Evolutionary conservation across 192 early-diverging fungal genomes (phyloP).

Genomic region (Rhizoclosmatium sp.): DNA sequence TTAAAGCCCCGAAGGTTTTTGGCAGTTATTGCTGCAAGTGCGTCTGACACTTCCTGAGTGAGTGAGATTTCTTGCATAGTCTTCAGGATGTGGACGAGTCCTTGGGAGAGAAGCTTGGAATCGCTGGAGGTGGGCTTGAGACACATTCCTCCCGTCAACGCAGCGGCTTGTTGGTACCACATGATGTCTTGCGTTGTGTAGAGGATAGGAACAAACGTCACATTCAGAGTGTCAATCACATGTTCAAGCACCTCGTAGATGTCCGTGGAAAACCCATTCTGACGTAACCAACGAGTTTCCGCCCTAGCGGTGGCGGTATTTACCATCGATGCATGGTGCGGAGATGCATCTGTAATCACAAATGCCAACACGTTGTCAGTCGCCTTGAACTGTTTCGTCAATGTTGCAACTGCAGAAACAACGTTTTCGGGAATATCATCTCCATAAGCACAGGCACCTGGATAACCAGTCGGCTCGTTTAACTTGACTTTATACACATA

Average conservation of each 20-base stretch:
- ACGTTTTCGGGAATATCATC: slow-evolving; percentile 44
- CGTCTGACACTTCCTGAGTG: neutral
- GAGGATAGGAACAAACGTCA: slow-evolving; percentile 45
- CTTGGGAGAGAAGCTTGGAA: slow-evolving; percentile 12
- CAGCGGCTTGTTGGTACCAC: slow-evolving; percentile 43
- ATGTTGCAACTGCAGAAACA: slow-evolving; percentile 21
- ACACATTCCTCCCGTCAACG: slow-evolving; percentile 36
- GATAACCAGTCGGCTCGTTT: slow-evolving; percentile 5
- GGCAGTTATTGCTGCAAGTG: neutral
- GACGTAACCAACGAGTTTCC: slow-evolving; percentile 20
- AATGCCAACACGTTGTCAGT: slow-evolving; percentile 40
- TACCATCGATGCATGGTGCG: slow-evolving; percentile 26
- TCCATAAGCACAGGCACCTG: neutral
- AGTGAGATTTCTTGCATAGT: slow-evolving; percentile 28
- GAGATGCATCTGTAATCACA: slow-evolving; percentile 40
- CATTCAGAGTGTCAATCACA: slow-evolving; percentile 35
- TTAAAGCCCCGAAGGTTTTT: slow-evolving; percentile 12
- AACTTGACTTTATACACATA: slow-evolving; percentile 11
- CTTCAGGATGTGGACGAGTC: slow-evolving; percentile 25
- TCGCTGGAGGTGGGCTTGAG: slow-evolving; percentile 14
- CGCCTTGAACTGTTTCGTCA: slow-evolving; percentile 22
- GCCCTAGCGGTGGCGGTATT: neutral
- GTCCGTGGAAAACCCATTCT: slow-evolving; percentile 31
- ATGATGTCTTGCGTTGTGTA: slow-evolving; percentile 27
- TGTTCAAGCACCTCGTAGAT: slow-evolving; percentile 40